Evolutionary conservation across 2,329 filamentous ascomycete genomes (phyloP).

Genomic region (Fusarium sacchari): DNA sequence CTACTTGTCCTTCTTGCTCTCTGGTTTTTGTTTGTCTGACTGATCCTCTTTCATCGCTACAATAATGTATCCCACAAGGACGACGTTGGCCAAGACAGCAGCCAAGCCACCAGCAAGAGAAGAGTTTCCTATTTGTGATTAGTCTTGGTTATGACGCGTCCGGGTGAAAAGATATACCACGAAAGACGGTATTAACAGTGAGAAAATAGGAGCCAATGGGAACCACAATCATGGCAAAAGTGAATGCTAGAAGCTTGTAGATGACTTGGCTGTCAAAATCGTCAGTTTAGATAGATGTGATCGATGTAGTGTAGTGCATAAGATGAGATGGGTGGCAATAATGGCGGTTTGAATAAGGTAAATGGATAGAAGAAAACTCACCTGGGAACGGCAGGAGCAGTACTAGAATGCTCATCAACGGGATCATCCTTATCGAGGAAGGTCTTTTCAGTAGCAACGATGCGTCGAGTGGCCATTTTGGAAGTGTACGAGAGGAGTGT

Average conservation of each 20-base stretch:
- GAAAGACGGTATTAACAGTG: slow-evolving; percentile 79
- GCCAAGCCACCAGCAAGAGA: slow-evolving; percentile 88
- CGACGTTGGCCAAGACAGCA: slow-evolving; percentile 89
- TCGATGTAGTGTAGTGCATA: not conserved
- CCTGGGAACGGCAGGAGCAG: slow-evolving; percentile 84
- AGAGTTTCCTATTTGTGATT: slow-evolving; percentile 73
- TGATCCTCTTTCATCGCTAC: slow-evolving; percentile 90
- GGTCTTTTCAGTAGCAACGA: slow-evolving; percentile 72
- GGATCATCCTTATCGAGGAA: slow-evolving; percentile 69
- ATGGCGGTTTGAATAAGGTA: slow-evolving; percentile 5
- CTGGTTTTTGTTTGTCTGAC: slow-evolving; percentile 54
- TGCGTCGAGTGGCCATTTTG: slow-evolving; percentile 76
- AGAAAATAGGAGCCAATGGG: slow-evolving; percentile 92
- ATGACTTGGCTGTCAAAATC: slow-evolving; percentile 75
- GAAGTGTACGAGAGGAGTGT: not conserved
- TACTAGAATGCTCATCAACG: slow-evolving; percentile 71
- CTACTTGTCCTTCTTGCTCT: slow-evolving; percentile 62
- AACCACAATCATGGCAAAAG: slow-evolving; percentile 86
- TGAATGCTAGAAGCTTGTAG: slow-evolving; percentile 88
- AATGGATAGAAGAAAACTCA: slow-evolving; percentile 56
- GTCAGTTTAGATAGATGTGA: slow-evolving; percentile 3
- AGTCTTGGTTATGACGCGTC: slow-evolving; percentile 10
- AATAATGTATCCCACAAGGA: slow-evolving; percentile 88
- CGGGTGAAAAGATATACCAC: slow-evolving; percentile 61
- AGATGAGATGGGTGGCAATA: slow-evolving; percentile 6